Percentiles rank a stretch among this genome's conserved stretches.
phyloP scores from a whole-genome alignment of 1,284 basidiomycete species.

The Ganoderma sinense region DNA sequence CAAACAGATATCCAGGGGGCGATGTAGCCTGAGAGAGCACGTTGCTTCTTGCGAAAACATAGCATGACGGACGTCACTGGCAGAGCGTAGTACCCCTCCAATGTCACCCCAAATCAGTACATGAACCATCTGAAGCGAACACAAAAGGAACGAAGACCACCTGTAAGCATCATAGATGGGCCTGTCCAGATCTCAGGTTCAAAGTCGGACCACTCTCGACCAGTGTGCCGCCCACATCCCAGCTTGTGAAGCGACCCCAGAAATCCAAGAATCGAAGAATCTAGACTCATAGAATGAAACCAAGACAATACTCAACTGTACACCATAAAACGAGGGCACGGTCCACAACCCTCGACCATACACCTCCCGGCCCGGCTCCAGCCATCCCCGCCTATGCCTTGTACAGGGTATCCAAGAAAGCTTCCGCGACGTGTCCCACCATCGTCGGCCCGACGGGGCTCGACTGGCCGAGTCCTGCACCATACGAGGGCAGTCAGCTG shows the following conservation, averaged over 20 bases:
- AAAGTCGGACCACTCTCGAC: background rate
- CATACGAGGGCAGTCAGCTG: slow-evolving; percentile 20
- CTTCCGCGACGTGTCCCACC: slow-evolving; percentile 83
- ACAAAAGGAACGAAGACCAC: background rate
- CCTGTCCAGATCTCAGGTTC: background rate
- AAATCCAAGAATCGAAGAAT: background rate
- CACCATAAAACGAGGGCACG: background rate
- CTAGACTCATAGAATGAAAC: background rate
- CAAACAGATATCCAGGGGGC: background rate
- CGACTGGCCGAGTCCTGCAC: slow-evolving; percentile 83
- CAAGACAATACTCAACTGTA: background rate
- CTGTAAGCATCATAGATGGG: background rate
- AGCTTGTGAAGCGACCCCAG: background rate
- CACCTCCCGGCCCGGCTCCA: background rate
- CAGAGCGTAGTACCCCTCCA: background rate
- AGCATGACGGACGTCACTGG: background rate
- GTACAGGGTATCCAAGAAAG: slow-evolving; percentile 86
- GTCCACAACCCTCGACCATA: background rate
- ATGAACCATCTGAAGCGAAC: background rate
- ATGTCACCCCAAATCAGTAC: background rate
- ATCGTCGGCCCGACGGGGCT: slow-evolving; percentile 91
- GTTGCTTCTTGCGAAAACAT: slow-evolving; percentile 1
- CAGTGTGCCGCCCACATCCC: background rate
- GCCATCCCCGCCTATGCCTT: slow-evolving; percentile 58
- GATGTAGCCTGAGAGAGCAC: background rate